Evolutionary conservation across 228 moss, liverwort and hornwort genomes (phyloP).

Genomic region (Sphagnum magellanicum): DNA sequence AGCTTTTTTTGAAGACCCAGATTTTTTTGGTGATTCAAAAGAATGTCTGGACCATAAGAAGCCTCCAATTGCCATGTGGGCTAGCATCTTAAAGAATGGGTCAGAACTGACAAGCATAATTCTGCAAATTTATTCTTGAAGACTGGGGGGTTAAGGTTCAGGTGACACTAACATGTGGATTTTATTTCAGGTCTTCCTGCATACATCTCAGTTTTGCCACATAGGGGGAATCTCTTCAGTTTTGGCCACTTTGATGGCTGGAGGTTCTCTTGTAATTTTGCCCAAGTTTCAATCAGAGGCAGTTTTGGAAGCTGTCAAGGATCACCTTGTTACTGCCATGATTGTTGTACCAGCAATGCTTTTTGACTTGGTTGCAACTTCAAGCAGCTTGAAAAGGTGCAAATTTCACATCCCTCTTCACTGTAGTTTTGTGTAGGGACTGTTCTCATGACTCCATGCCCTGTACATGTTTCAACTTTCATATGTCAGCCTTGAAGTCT

Average conservation of each 20-base stretch:
- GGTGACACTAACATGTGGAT: background rate
- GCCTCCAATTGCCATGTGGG: too few relatives aligned
- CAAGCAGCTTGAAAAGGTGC: slow-evolving; percentile 39
- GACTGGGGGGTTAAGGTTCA: background rate
- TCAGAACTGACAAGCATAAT: too few relatives aligned
- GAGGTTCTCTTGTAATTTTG: slow-evolving; percentile 79
- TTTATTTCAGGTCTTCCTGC: slow-evolving; percentile 63
- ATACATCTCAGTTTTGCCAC: slow-evolving; percentile 75
- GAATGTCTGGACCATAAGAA: too few relatives aligned
- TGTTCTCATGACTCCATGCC: slow-evolving; percentile 1
- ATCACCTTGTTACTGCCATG: slow-evolving; percentile 64
- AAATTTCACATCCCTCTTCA: background rate
- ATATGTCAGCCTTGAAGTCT: background rate
- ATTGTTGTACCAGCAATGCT: slow-evolving; percentile 85
- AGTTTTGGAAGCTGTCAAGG: slow-evolving; percentile 54
- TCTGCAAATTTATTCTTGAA: too few relatives aligned
- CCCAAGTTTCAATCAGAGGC: slow-evolving; percentile 67
- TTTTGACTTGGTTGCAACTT: slow-evolving; percentile 62
- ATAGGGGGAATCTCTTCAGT: slow-evolving; percentile 93
- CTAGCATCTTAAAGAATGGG: too few relatives aligned
- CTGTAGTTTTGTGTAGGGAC: background rate
- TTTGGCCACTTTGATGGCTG: slow-evolving; percentile 76
- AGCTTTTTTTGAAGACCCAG: too few relatives aligned
- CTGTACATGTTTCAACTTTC: background rate
- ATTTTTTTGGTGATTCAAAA: too few relatives aligned